A percentile compares a stretch with the other conserved stretches of the same genome.
These are phyloP conservation scores for Lasiodiplodia sp. DNA, from an alignment of 2,329 filamentous ascomycete species.

Conservation along the genomic window DNA sequence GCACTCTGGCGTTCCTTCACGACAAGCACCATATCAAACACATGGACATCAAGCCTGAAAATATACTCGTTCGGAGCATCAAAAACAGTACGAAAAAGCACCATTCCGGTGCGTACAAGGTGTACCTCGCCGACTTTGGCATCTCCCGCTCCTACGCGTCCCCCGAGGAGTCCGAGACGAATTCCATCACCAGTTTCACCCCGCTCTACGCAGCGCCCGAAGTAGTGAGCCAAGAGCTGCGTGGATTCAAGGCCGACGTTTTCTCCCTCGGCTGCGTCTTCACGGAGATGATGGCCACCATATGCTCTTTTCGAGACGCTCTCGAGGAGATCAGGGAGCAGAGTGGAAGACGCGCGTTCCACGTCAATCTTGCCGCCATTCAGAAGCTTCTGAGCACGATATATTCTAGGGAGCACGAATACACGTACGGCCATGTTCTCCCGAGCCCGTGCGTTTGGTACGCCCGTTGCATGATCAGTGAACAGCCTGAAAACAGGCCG, in stretches of 20 bases:
- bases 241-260: slow-evolving; percentile 42
- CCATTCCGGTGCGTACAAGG: slow-evolving; percentile 18
- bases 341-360: background rate
- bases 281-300: slow-evolving; percentile 32
- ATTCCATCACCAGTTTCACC: slow-evolving; percentile 36
- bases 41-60: slow-evolving; percentile 41
- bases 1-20: slow-evolving; percentile 35
- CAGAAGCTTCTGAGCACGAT: background rate
- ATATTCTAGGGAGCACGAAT: background rate
- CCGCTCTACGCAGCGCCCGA: slow-evolving; percentile 47
- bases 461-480: background rate
- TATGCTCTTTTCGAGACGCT: background rate
- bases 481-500: background rate
- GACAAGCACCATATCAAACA: slow-evolving; percentile 33
- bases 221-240: slow-evolving; percentile 39
- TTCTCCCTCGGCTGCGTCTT: slow-evolving; percentile 39
- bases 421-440: background rate
- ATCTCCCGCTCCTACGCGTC: slow-evolving; percentile 37
- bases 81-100: too few relatives aligned
- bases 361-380: background rate
- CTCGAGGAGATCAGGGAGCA: background rate
- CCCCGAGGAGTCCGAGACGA: slow-evolving; percentile 36
- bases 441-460: background rate
- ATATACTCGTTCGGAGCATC: slow-evolving; percentile 34
- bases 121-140: slow-evolving; percentile 48